Evolutionary conservation across 1,139 yeast genomes (phyloP).

Genomic region (Yarrowia galli): DNA sequence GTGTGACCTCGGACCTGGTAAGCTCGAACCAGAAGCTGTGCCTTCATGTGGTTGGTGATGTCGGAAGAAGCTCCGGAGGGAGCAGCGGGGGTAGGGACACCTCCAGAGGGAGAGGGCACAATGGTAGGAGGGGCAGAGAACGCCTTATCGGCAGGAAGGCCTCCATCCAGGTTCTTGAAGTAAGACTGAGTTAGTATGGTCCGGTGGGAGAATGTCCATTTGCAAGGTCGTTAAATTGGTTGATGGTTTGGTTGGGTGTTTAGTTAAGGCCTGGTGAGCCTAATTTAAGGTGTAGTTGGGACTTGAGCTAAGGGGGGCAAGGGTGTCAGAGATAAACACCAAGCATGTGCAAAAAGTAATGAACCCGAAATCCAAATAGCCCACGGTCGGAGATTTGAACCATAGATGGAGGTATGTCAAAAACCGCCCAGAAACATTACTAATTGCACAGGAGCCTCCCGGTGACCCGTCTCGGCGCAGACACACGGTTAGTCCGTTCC

Average conservation of each 20-base stretch:
- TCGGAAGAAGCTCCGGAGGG: constrained; percentile 57
- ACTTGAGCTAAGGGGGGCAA: not conserved
- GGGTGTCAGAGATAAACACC: not conserved
- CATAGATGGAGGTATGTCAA: not conserved
- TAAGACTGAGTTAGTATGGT: constrained; percentile 56
- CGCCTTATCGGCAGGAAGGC: constrained; percentile 72
- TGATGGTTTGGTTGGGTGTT: constrained; percentile 43
- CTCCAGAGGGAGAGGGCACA: constrained; percentile 76
- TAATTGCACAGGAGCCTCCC: not conserved
- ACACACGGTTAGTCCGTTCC: constrained; percentile 16
- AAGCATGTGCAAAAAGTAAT: constrained; percentile 30
- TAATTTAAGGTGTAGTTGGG: constrained; percentile 16
- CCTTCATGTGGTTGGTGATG: constrained; percentile 85
- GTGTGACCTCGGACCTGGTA: constrained; percentile 98
- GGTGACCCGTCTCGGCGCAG: not conserved
- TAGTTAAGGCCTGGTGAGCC: not conserved
- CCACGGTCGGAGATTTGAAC: not conserved
- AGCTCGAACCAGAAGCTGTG: constrained; percentile 95
- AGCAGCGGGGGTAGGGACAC: constrained; percentile 47
- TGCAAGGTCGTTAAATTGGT: not conserved
- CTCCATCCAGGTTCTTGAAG: constrained; percentile 84
- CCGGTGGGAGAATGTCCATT: too few species aligned
- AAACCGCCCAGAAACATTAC: not conserved
- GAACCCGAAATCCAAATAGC: constrained; percentile 13
- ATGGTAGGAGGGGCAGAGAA: constrained; percentile 91